Conservation (phyloP, 176 grass and related monocot genomes). For the Zoysia pacifica region DNA sequence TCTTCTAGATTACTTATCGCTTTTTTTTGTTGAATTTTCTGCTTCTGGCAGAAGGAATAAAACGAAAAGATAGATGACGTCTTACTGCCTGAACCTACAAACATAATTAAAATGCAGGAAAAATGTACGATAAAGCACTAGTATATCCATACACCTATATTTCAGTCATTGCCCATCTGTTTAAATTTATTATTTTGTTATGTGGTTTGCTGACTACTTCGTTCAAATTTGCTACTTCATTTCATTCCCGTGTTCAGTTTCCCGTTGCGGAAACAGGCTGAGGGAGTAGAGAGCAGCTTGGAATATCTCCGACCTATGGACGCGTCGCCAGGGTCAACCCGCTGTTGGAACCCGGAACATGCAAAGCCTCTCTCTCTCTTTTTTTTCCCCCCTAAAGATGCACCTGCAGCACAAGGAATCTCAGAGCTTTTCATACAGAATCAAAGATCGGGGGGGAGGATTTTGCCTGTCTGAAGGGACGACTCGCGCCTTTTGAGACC, state of each 20-base stretch:
- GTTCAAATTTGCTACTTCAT: too few species aligned
- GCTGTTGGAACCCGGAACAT: neutral
- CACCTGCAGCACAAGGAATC: neutral
- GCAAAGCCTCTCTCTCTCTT: neutral
- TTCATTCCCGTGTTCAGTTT: too few species aligned
- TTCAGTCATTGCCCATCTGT: too few species aligned
- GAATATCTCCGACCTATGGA: neutral
- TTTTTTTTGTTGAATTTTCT: neutral
- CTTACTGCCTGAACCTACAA: too few species aligned
- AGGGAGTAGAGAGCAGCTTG: neutral
- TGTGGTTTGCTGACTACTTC: too few species aligned
- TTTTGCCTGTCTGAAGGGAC: constrained; percentile 18
- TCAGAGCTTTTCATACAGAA: neutral
- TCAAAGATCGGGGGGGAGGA: neutral
- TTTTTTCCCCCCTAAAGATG: neutral
- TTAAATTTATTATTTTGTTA: too few species aligned
- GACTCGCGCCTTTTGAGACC: neutral
- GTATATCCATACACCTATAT: too few species aligned
- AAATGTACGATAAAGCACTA: too few species aligned
- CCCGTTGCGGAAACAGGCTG: neutral
- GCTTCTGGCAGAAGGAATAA: too few species aligned
- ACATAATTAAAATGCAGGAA: too few species aligned
- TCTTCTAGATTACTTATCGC: too few species aligned
- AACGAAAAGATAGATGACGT: too few species aligned
- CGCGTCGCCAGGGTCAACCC: neutral